These are phyloP conservation scores for Populus tomentosa DNA, from an alignment of 441 rosid species.

Conservation along the genomic window DNA sequence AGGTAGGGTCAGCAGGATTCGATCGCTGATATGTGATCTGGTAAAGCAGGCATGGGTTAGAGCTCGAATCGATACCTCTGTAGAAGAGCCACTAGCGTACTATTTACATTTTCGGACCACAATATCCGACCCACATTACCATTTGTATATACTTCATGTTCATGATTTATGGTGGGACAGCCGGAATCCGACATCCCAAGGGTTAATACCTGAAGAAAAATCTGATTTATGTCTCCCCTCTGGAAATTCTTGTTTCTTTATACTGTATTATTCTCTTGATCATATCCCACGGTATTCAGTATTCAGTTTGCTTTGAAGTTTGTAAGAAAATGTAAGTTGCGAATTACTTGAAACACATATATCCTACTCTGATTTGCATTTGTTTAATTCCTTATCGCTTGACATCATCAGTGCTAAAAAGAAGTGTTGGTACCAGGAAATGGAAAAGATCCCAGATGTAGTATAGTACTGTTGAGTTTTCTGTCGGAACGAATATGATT, in stretches of 20 bases:
- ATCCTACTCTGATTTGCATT: not conserved
- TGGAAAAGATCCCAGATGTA: not conserved
- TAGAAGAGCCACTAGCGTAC: conserved; percentile 1
- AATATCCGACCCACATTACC: not conserved
- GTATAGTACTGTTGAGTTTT: too few relatives aligned
- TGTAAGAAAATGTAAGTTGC: not conserved
- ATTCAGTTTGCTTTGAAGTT: not conserved
- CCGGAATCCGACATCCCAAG: not conserved
- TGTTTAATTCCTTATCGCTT: not conserved
- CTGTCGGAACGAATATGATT: not conserved
- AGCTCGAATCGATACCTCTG: conserved; percentile 4
- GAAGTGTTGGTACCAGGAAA: not conserved
- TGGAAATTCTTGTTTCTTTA: not conserved
- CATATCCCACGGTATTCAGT: not conserved
- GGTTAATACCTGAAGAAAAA: not conserved
- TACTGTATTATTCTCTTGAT: not conserved
- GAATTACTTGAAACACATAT: not conserved
- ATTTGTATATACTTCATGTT: not conserved
- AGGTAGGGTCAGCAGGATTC: conserved; percentile 18
- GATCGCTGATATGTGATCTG: conserved; percentile 2
- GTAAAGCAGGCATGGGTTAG: conserved; percentile 3
- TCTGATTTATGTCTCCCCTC: not conserved
- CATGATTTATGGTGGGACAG: conserved; percentile 11
- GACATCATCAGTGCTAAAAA: not conserved
- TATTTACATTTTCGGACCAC: conserved; percentile 15